phyloP scores from a whole-genome alignment of 805 yeast species.

The Yarrowia divulgata region DNA sequence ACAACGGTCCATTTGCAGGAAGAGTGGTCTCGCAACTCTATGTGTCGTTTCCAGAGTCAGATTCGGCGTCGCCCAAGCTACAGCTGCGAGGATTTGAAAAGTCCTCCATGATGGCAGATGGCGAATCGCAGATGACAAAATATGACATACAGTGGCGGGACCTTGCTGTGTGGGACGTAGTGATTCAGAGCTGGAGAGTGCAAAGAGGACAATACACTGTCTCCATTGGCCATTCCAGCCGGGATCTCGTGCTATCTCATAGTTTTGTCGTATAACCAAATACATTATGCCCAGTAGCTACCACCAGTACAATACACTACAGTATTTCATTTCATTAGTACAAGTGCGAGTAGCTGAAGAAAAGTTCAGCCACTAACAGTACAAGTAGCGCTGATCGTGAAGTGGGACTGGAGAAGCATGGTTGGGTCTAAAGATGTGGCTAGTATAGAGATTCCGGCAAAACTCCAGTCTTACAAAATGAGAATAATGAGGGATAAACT shows the following conservation, averaged over 20 bases:
- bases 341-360: too few species aligned
- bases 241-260: constrained; percentile 38
- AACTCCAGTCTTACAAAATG: too few species aligned
- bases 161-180: constrained; percentile 63
- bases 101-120: constrained; percentile 58
- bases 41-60: constrained; percentile 53
- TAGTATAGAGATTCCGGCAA: too few species aligned
- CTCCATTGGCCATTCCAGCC: constrained; percentile 44
- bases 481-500: too few species aligned
- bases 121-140: constrained; percentile 51
- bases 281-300: too few species aligned
- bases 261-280: constrained; percentile 1
- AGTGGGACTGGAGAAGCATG: too few species aligned
- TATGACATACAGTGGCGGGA: constrained; percentile 61
- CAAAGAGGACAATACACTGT: neutral
- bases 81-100: constrained; percentile 64
- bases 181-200: constrained; percentile 59
- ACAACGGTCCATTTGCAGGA: constrained; percentile 58
- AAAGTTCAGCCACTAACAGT: too few species aligned
- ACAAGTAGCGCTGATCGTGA: too few species aligned
- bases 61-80: constrained; percentile 58
- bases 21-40: constrained; percentile 62
- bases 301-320: too few species aligned
- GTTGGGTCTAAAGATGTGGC: too few species aligned
- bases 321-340: too few species aligned